These are phyloP conservation scores for Diaporthe destruens DNA, from an alignment of 2,329 filamentous ascomycete genomes.

Conservation along the genomic window DNA sequence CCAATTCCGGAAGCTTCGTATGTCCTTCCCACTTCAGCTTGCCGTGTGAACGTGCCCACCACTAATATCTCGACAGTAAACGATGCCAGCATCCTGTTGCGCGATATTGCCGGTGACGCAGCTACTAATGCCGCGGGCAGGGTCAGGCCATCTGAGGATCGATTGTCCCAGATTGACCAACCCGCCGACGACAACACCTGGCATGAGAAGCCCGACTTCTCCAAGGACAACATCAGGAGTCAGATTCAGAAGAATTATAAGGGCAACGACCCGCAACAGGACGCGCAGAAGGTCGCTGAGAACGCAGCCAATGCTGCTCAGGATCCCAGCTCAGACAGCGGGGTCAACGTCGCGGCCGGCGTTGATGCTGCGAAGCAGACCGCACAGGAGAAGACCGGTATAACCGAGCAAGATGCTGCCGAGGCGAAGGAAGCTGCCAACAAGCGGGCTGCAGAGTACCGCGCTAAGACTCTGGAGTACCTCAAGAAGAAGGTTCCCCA, in stretches of 20 bases:
- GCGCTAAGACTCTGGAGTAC: slow-evolving; percentile 73
- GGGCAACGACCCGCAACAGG: slow-evolving; percentile 64
- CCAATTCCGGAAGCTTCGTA: slow-evolving; percentile 91
- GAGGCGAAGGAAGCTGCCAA: slow-evolving; percentile 61
- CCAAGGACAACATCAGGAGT: slow-evolving; percentile 75
- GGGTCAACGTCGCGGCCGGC: slow-evolving; percentile 65
- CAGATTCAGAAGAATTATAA: slow-evolving; percentile 75
- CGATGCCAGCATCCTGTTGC: slow-evolving; percentile 83
- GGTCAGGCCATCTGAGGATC: slow-evolving; percentile 83
- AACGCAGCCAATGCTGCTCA: slow-evolving; percentile 70
- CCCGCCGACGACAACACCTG: slow-evolving; percentile 92
- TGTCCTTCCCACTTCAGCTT: slow-evolving; percentile 52
- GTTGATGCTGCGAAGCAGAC: slow-evolving; percentile 57
- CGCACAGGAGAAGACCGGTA: slow-evolving; percentile 67
- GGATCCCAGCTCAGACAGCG: slow-evolving; percentile 56
- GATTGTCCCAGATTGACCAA: slow-evolving; percentile 81
- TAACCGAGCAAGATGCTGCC: slow-evolving; percentile 75
- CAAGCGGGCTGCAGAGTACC: slow-evolving; percentile 56
- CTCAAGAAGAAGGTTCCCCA: slow-evolving; percentile 88
- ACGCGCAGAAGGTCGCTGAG: slow-evolving; percentile 70
- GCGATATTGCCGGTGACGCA: slow-evolving; percentile 92
- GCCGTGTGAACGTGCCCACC: not conserved
- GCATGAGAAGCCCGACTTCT: slow-evolving; percentile 87
- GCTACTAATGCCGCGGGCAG: slow-evolving; percentile 81
- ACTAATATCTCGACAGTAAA: slow-evolving; percentile 63